phyloP scores from a whole-genome alignment of 2,329 filamentous ascomycete genomes.

The Allantophomopsis lycopodina region DNA sequence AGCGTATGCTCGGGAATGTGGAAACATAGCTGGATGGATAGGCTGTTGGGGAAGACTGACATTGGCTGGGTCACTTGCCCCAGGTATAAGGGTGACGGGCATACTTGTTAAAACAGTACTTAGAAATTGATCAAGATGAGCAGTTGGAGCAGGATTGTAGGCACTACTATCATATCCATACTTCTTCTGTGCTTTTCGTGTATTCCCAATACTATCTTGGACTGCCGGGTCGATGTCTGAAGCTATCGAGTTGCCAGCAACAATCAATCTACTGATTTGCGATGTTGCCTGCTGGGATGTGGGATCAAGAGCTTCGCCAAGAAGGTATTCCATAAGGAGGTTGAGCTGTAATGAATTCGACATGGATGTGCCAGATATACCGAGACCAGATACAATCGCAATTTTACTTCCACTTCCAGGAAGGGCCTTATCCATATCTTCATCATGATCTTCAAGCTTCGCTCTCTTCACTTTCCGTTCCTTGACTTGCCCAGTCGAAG shows the following conservation, averaged over 20 bases:
- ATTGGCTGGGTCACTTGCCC: constrained; percentile 75
- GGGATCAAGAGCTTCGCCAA: constrained; percentile 62
- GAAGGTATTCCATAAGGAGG: constrained; percentile 73
- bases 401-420: constrained; percentile 38
- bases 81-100: constrained; percentile 80
- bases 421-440: constrained; percentile 38
- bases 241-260: constrained; percentile 77
- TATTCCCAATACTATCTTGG: constrained; percentile 17
- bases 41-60: constrained; percentile 84
- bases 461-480: constrained; percentile 18
- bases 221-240: constrained; percentile 12
- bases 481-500: constrained; percentile 16
- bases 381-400: constrained; percentile 79
- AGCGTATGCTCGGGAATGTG: constrained; percentile 55
- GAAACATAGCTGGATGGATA: constrained; percentile 86
- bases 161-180: constrained; percentile 86
- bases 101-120: constrained; percentile 70
- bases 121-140: constrained; percentile 74
- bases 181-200: constrained; percentile 46
- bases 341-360: constrained; percentile 64
- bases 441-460: constrained; percentile 32
- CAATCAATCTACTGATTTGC: constrained; percentile 70
- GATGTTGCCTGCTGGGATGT: constrained; percentile 43
- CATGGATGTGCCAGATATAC: constrained; percentile 60
- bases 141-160: constrained; percentile 78